phyloP scores from a whole-genome alignment of 1,284 basidiomycete species.

The Ceratobasidium sp. region DNA sequence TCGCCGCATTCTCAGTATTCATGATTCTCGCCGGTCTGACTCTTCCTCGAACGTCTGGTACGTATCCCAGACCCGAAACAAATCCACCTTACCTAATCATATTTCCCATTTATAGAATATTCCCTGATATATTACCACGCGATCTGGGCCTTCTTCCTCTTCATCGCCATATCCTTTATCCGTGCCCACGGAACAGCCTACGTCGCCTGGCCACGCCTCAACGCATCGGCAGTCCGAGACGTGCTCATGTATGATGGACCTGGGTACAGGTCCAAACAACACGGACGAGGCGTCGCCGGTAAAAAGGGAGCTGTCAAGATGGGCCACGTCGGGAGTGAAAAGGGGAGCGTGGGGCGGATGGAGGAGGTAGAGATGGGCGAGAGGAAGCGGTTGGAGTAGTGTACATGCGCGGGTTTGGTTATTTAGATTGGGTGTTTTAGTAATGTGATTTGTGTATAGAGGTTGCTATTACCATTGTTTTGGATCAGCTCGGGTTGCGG shows the following conservation, averaged over 20 bases:
- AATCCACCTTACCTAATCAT: conserved; percentile 35
- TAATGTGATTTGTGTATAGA: no score
- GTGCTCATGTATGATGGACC: conserved; percentile 87
- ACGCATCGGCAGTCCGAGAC: conserved; percentile 71
- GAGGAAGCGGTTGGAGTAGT: conserved; percentile 71
- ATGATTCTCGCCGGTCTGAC: conserved; percentile 86
- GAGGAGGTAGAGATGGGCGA: conserved; percentile 66
- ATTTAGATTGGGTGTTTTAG: no score
- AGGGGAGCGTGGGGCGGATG: conserved; percentile 46
- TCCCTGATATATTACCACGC: conserved; percentile 82
- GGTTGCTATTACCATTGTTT: no score
- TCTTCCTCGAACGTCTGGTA: conserved; percentile 83
- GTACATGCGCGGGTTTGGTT: background rate
- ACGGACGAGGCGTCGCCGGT: conserved; percentile 72
- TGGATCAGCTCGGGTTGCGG: no score
- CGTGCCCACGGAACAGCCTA: conserved; percentile 82
- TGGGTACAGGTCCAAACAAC: conserved; percentile 77
- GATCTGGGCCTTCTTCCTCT: conserved; percentile 74
- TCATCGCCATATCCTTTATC: conserved; percentile 70
- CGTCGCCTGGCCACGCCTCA: conserved; percentile 92
- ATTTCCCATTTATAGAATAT: conserved; percentile 59
- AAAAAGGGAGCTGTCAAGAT: conserved; percentile 49
- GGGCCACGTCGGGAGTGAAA: conserved; percentile 53
- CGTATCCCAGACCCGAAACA: conserved; percentile 48
- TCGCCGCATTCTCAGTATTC: conserved; percentile 80